These are phyloP conservation scores for Rhodamnia rubescens DNA, from an alignment of 345 rosid species.

Conservation along the genomic window DNA sequence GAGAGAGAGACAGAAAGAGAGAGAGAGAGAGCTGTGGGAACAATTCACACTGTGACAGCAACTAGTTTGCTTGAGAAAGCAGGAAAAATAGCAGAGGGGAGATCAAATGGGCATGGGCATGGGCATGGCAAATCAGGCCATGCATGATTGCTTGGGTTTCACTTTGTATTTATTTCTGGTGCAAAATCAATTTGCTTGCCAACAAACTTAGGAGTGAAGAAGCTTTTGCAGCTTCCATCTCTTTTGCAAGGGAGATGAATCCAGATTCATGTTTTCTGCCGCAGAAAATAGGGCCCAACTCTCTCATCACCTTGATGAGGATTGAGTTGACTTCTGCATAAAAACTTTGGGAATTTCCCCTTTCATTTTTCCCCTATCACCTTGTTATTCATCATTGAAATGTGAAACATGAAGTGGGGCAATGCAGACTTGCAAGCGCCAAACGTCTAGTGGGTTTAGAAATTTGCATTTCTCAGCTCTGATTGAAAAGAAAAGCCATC, in stretches of 20 bases:
- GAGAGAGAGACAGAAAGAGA: background rate
- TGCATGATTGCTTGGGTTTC: conserved; percentile 22
- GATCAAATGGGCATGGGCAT: conserved; percentile 22
- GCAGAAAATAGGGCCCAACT: background rate
- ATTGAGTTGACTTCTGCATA: background rate
- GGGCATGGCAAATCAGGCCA: conserved; percentile 11
- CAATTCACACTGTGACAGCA: conserved; percentile 18
- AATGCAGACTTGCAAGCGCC: background rate
- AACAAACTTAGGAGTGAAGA: background rate
- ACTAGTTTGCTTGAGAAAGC: conserved; percentile 34
- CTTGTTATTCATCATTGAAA: background rate
- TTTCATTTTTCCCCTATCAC: background rate
- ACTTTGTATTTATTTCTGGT: background rate
- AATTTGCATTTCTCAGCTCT: background rate
- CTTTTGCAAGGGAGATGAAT: background rate
- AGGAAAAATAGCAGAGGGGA: conserved; percentile 19
- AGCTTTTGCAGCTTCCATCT: background rate
- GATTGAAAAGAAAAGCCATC: background rate
- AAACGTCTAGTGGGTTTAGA: background rate
- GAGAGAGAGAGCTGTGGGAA: background rate
- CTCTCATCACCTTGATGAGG: background rate
- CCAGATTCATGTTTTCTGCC: background rate
- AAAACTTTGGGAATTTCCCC: background rate
- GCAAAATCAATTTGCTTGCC: background rate
- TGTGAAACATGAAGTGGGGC: background rate